Evolutionary conservation across 2,329 filamentous ascomycete genomes (phyloP).

Genomic region (Fusarium stilboides): DNA sequence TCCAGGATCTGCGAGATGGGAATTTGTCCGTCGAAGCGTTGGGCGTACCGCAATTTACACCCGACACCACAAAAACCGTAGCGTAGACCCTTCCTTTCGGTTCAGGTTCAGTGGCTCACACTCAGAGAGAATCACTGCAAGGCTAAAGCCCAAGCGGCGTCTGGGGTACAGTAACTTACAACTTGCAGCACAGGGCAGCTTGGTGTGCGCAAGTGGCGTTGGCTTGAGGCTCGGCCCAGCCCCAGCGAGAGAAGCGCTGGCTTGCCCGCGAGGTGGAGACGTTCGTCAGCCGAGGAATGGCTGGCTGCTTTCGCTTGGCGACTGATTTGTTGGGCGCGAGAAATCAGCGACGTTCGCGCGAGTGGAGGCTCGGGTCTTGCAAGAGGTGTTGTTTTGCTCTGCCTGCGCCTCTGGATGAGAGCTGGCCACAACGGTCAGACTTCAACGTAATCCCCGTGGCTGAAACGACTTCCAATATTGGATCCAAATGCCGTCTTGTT

Average conservation of each 20-base stretch:
- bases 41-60: constrained; percentile 26
- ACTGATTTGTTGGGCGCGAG: constrained; percentile 6
- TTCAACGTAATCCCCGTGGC: constrained; percentile 27
- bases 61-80: background rate
- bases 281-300: constrained; percentile 15
- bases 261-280: background rate
- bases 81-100: too few species aligned
- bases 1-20: constrained; percentile 24
- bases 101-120: too few species aligned
- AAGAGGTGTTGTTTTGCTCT: background rate
- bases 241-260: too few species aligned
- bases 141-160: constrained; percentile 19
- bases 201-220: constrained; percentile 19
- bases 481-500: constrained; percentile 18
- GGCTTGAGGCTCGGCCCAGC: constrained; percentile 35
- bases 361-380: background rate
- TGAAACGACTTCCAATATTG: constrained; percentile 12
- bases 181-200: background rate
- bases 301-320: constrained; percentile 15
- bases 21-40: constrained; percentile 14
- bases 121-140: too few species aligned
- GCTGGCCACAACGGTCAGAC: constrained; percentile 7
- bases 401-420: background rate
- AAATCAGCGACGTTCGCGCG: background rate
- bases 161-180: constrained; percentile 21